phyloP scores from a whole-genome alignment of 2,329 filamentous ascomycete genomes.

The Tolypocladium paradoxum region DNA sequence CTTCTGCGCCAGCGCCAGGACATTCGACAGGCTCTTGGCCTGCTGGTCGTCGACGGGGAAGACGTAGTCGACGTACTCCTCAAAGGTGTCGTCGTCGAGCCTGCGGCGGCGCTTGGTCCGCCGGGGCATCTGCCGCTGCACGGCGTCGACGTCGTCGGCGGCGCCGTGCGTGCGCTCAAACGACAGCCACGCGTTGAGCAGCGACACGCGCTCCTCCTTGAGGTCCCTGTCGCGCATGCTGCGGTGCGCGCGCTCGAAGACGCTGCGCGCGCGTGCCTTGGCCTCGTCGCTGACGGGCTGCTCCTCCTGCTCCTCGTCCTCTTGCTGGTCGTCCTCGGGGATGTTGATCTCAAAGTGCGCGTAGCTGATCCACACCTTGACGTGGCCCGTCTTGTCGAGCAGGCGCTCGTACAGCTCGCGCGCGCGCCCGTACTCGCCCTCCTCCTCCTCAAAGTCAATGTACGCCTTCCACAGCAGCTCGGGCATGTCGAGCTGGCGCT shows the following conservation, averaged over 20 bases:
- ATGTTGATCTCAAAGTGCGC: slow-evolving; percentile 98
- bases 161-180: slow-evolving; percentile 84
- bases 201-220: slow-evolving; percentile 84
- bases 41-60: slow-evolving; percentile 93
- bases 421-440: slow-evolving; percentile 79
- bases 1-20: slow-evolving; percentile 74
- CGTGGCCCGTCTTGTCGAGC: slow-evolving; percentile 89
- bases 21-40: slow-evolving; percentile 69
- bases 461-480: slow-evolving; percentile 97
- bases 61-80: slow-evolving; percentile 95
- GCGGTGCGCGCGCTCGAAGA: slow-evolving; percentile 80
- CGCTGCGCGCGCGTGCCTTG: slow-evolving; percentile 66
- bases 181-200: slow-evolving; percentile 84
- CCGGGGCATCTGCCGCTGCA: slow-evolving; percentile 89
- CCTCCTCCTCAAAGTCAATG: slow-evolving; percentile 96
- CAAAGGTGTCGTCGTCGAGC: slow-evolving; percentile 80
- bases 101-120: slow-evolving; percentile 85
- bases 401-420: slow-evolving; percentile 80
- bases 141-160: slow-evolving; percentile 62
- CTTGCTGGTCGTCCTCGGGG: slow-evolving; percentile 49
- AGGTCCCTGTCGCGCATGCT: slow-evolving; percentile 81
- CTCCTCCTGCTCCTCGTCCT: slow-evolving; percentile 51
- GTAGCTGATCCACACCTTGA: slow-evolving; percentile 98
- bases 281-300: slow-evolving; percentile 69
- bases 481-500: slow-evolving; percentile 86